A percentile compares a stretch with the other conserved stretches of the same genome.
Evolutionary conservation across 2,329 filamentous ascomycete species (phyloP).

Genomic region (Penicillium psychrosexuale): DNA sequence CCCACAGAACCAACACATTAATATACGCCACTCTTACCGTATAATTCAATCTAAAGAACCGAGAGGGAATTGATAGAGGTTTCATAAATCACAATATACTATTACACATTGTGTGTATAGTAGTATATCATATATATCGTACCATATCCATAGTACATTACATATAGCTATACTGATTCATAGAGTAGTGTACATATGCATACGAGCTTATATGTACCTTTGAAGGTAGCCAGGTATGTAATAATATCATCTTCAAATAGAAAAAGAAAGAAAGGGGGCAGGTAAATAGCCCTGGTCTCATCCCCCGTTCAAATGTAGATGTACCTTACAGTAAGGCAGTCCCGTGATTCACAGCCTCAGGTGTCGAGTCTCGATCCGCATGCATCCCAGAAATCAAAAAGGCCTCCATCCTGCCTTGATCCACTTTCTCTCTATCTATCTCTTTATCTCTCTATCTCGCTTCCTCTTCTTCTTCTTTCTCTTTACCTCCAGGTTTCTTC

Average conservation of each 20-base stretch:
- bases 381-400: constrained; percentile 1
- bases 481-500: neutral
- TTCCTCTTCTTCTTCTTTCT: neutral
- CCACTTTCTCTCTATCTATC: neutral
- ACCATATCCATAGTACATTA: too few relatives aligned
- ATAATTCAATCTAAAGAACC: neutral
- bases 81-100: too few relatives aligned
- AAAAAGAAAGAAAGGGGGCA: too few relatives aligned
- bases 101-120: neutral
- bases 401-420: neutral
- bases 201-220: neutral
- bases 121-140: too few relatives aligned
- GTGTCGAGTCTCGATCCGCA: neutral
- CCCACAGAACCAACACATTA: neutral
- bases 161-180: too few relatives aligned
- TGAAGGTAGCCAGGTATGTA: neutral
- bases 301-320: neutral
- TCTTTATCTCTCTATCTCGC: neutral
- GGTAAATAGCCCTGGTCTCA: neutral
- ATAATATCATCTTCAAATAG: neutral
- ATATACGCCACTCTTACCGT: neutral
- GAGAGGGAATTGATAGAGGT: too few relatives aligned
- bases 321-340: neutral
- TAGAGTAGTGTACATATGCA: neutral
- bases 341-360: constrained; percentile 5